Percentiles rank a stretch among this genome's conserved stretches.
Evolutionary conservation across 306 rosid genomes (phyloP).

Genomic region (Castanopsis chinensis): DNA sequence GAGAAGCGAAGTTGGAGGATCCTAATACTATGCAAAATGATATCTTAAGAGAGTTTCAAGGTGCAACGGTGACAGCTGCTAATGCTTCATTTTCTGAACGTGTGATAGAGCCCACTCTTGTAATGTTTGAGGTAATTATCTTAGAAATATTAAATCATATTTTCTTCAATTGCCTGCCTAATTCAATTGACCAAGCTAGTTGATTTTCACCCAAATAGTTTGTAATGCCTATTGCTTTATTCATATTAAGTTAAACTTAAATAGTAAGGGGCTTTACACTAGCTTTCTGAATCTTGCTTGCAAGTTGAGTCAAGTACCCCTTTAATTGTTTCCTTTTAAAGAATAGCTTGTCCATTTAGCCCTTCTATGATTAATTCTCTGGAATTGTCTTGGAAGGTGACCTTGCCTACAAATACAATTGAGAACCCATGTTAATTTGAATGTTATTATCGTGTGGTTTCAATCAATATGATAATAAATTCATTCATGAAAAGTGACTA

Average conservation of each 20-base stretch:
- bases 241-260: background rate
- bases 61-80: constrained; percentile 51
- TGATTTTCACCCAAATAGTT: background rate
- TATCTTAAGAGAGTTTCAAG: constrained; percentile 55
- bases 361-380: background rate
- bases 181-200: background rate
- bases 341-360: background rate
- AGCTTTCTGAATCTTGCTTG: background rate
- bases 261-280: background rate
- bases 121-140: constrained; percentile 82
- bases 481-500: too few species aligned
- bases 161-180: background rate
- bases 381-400: background rate
- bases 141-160: constrained; percentile 2
- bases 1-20: constrained; percentile 57
- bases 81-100: constrained; percentile 87
- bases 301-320: background rate
- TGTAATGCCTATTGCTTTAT: background rate
- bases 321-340: background rate
- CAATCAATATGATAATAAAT: too few species aligned
- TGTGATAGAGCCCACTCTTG: constrained; percentile 88
- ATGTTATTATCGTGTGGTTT: background rate
- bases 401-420: background rate
- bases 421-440: background rate
- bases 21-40: constrained; percentile 47